phyloP scores from a whole-genome alignment of 2,329 filamentous ascomycete species.

The Elsinoe necatrix region DNA sequence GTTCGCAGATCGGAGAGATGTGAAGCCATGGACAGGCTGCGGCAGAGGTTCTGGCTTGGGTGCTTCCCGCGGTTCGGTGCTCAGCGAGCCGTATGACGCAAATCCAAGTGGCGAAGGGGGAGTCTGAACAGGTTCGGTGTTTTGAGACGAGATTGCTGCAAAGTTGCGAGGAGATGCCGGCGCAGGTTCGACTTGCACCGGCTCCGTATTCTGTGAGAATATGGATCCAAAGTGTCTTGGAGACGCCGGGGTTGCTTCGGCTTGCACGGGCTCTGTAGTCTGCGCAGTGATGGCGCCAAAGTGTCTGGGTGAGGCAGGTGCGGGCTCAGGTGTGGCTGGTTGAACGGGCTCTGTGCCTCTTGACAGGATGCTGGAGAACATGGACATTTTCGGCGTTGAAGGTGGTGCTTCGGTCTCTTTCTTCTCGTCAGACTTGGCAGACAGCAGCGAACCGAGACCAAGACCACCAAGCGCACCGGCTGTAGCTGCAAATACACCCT shows the following conservation, averaged over 20 bases:
- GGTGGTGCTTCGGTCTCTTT: conserved; percentile 3
- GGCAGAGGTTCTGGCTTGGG: conserved; percentile 1
- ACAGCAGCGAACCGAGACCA: conserved; percentile 30
- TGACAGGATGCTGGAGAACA: conserved; percentile 11
- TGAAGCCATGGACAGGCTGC: conserved; percentile 19
- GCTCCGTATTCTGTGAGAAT: conserved; percentile 31
- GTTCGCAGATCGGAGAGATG: conserved; percentile 26
- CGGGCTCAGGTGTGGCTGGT: conserved; percentile 1
- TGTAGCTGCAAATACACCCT: conserved; percentile 19
- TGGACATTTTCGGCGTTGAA: neutral
- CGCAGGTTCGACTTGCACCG: neutral
- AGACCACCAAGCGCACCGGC: conserved; percentile 27
- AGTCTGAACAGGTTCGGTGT: conserved; percentile 20
- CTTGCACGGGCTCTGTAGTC: conserved; percentile 21
- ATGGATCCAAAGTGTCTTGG: conserved; percentile 36
- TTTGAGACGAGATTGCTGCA: conserved; percentile 37
- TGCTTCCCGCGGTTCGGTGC: conserved; percentile 20
- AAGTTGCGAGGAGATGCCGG: conserved; percentile 27
- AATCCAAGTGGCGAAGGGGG: conserved; percentile 27
- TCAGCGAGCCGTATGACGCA: conserved; percentile 37
- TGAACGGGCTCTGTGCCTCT: conserved; percentile 10
- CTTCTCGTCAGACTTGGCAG: conserved; percentile 19
- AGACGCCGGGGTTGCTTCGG: conserved; percentile 5
- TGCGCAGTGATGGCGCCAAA: conserved; percentile 38
- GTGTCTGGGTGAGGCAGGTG: conserved; percentile 24